Percentiles rank a stretch among this genome's conserved stretches.
These are phyloP conservation scores for Solidago caesia DNA, from an alignment of 129 eudicot species.

Conservation along the genomic window DNA sequence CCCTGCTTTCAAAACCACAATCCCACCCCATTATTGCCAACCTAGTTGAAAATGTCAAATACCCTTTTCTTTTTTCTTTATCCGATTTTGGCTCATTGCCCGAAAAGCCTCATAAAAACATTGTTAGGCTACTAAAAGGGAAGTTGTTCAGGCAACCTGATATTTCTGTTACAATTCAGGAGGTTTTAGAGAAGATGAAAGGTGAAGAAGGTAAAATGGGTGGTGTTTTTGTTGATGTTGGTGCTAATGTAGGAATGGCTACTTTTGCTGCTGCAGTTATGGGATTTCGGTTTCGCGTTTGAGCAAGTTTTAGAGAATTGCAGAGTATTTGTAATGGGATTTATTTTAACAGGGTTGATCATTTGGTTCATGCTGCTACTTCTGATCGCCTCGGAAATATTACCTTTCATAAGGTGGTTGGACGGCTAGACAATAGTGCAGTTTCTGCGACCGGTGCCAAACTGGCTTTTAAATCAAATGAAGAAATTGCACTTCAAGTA, in stretches of 20 bases:
- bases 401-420: constrained; percentile 93
- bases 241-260: constrained; percentile 98
- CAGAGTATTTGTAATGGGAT: constrained; percentile 94
- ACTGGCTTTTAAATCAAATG: constrained; percentile 94
- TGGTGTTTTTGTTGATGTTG: constrained; percentile 66
- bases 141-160: constrained; percentile 76
- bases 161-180: constrained; percentile 80
- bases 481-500: constrained; percentile 80
- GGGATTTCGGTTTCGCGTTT: constrained; percentile 77
- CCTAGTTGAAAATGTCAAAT: constrained; percentile 67
- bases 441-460: constrained; percentile 93
- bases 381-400: constrained; percentile 81
- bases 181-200: constrained; percentile 57
- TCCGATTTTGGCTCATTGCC: constrained; percentile 79
- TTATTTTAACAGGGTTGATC: constrained; percentile 72
- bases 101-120: constrained; percentile 94
- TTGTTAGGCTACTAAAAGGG: constrained; percentile 69
- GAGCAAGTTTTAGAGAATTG: constrained; percentile 96
- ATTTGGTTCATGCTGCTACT: constrained; percentile 78
- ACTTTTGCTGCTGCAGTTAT: constrained; percentile 92
- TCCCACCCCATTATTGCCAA: constrained; percentile 82
- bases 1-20: constrained; percentile 38
- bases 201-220: constrained; percentile 51
- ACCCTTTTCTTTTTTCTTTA: constrained; percentile 76
- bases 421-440: constrained; percentile 93